A percentile compares a stretch with the other conserved stretches of the same genome.
These are phyloP conservation scores for Sclerotinia trifoliorum DNA, from an alignment of 2,329 filamentous ascomycete genomes.

Conservation along the genomic window DNA sequence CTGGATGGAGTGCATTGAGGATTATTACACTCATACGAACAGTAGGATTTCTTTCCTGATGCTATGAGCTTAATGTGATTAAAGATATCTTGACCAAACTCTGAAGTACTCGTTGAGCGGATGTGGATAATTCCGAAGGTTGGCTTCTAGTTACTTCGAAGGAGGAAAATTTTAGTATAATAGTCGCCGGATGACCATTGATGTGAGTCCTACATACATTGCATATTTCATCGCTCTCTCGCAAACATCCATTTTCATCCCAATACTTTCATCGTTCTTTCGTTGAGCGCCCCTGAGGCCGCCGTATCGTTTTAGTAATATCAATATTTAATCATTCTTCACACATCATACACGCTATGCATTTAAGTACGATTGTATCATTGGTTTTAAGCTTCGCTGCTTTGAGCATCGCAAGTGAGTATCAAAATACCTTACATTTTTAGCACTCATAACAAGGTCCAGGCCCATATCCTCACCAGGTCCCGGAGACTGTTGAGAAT, in stretches of 20 bases:
- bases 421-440: background rate
- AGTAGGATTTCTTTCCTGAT: too few species aligned
- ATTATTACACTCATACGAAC: background rate
- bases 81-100: constrained; percentile 24
- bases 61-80: constrained; percentile 29
- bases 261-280: constrained; percentile 32
- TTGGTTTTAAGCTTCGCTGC: constrained; percentile 33
- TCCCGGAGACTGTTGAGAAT: constrained; percentile 27
- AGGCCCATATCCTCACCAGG: constrained; percentile 33
- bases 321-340: constrained; percentile 22
- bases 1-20: background rate
- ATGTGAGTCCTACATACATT: background rate
- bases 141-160: constrained; percentile 1
- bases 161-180: constrained; percentile 16
- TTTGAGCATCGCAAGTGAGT: constrained; percentile 33
- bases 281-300: constrained; percentile 38
- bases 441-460: constrained; percentile 24
- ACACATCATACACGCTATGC: constrained; percentile 31
- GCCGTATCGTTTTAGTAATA: constrained; percentile 32
- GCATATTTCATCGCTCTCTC: background rate
- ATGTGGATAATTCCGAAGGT: constrained; percentile 31
- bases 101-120: constrained; percentile 29
- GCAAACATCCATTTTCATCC: constrained; percentile 26
- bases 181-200: background rate
- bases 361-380: constrained; percentile 28